phyloP scores from a whole-genome alignment of 2,329 filamentous ascomycete genomes.

The Paecilomyces fulvus region DNA sequence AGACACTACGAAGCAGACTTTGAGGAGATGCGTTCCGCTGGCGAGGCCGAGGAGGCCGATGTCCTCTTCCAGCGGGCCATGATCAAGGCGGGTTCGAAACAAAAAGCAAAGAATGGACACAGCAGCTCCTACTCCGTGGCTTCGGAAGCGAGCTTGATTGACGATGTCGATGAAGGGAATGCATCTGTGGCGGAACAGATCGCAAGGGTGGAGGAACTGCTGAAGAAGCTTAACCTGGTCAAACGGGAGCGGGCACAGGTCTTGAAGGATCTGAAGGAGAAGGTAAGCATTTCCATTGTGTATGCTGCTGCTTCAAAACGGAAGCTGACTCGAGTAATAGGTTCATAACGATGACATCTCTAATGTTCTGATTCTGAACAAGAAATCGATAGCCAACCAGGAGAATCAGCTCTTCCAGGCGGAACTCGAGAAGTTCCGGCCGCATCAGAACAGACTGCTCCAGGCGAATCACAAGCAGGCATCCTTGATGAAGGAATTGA shows the following conservation, averaged over 20 bases:
- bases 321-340: conserved; percentile 39
- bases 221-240: conserved; percentile 84
- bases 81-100: conserved; percentile 60
- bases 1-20: conserved; percentile 82
- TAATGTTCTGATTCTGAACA: conserved; percentile 93
- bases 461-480: conserved; percentile 95
- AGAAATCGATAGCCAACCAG: conserved; percentile 88
- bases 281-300: conserved; percentile 47
- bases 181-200: conserved; percentile 86
- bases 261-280: conserved; percentile 93
- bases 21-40: conserved; percentile 87
- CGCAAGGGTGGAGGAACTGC: conserved; percentile 72
- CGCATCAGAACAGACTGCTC: conserved; percentile 81
- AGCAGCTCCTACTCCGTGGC: conserved; percentile 49
- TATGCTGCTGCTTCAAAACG: too few species aligned
- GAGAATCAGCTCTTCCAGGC: conserved; percentile 89
- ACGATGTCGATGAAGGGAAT: conserved; percentile 74
- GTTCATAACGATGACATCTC: conserved; percentile 96
- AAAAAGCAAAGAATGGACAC: conserved; percentile 54
- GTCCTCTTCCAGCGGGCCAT: conserved; percentile 81
- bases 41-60: conserved; percentile 78
- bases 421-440: conserved; percentile 94
- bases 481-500: conserved; percentile 89
- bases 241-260: conserved; percentile 89
- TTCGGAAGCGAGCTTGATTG: conserved; percentile 70